phyloP scores from a whole-genome alignment of 768 basidiomycete species.

The Lactifluus piperatus region DNA sequence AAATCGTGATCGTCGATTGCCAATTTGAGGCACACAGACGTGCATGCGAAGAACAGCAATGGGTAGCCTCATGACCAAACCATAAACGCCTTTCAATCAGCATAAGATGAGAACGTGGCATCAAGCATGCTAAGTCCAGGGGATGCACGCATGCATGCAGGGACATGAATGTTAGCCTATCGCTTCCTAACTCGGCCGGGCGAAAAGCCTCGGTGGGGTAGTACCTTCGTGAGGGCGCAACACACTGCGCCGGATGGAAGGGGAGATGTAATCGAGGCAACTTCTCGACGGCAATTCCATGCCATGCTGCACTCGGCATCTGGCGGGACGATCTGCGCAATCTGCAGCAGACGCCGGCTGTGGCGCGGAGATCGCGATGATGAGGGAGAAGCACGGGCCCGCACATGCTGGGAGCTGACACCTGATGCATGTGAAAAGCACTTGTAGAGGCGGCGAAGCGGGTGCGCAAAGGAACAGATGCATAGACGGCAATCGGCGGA shows the following conservation, averaged over 20 bases:
- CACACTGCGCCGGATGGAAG: neutral
- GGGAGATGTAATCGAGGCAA: neutral
- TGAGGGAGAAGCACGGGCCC: conserved; percentile 9
- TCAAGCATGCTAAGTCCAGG: neutral
- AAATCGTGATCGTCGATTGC: neutral
- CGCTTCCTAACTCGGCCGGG: conserved; percentile 1
- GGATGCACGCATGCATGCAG: neutral
- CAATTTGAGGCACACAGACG: neutral
- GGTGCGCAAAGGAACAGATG: neutral
- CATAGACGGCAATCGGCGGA: neutral
- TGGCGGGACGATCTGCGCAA: conserved; percentile 11
- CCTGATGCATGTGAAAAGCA: conserved; percentile 6
- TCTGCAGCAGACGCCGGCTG: neutral
- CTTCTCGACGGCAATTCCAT: conserved; percentile 9
- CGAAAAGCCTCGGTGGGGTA: neutral
- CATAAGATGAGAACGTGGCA: neutral
- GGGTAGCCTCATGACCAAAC: neutral
- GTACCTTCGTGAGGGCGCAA: neutral
- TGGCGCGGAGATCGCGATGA: conserved; percentile 13
- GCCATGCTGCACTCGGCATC: neutral
- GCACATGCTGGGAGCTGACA: conserved; percentile 12
- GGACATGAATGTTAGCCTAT: neutral
- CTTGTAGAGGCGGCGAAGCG: neutral
- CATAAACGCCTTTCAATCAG: neutral
- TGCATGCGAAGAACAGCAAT: neutral